These are phyloP conservation scores for Sapria himalayana DNA, from an alignment of 345 rosid genomes.

Conservation along the genomic window DNA sequence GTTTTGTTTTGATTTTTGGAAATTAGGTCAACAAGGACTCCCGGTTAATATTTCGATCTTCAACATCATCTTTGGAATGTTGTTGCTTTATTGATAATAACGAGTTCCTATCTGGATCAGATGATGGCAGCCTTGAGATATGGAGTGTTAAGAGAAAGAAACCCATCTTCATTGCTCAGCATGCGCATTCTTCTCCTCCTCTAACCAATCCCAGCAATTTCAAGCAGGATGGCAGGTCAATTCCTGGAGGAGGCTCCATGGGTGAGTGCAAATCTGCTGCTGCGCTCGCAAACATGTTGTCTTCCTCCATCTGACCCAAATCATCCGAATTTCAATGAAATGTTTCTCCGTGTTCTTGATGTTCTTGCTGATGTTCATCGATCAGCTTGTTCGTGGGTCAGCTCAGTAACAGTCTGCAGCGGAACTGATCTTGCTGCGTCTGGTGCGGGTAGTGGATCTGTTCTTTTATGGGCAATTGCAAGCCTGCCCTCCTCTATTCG, in stretches of 20 bases:
- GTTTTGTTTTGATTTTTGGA: too few species aligned
- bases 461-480: constrained; percentile 53
- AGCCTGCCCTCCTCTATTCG: constrained; percentile 25
- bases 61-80: constrained; percentile 70
- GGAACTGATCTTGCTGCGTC: constrained; percentile 93
- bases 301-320: too few species aligned
- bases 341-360: too few species aligned
- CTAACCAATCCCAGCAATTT: too few species aligned
- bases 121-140: constrained; percentile 74
- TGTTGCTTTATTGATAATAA: constrained; percentile 65
- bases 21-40: constrained; percentile 60
- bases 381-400: constrained; percentile 68
- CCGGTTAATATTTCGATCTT: constrained; percentile 58
- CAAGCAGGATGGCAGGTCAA: too few species aligned
- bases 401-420: constrained; percentile 52
- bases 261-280: too few species aligned
- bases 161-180: constrained; percentile 47
- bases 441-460: constrained; percentile 83
- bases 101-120: constrained; percentile 85
- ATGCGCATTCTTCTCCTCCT: constrained; percentile 66
- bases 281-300: too few species aligned
- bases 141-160: constrained; percentile 58
- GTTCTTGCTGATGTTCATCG: too few species aligned
- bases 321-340: too few species aligned
- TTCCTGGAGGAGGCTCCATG: too few species aligned